A percentile compares a stretch with the other conserved stretches of the same genome.
Evolutionary conservation across 306 rosid genomes (phyloP).

Genomic region (Gynostemma pentaphyllum): DNA sequence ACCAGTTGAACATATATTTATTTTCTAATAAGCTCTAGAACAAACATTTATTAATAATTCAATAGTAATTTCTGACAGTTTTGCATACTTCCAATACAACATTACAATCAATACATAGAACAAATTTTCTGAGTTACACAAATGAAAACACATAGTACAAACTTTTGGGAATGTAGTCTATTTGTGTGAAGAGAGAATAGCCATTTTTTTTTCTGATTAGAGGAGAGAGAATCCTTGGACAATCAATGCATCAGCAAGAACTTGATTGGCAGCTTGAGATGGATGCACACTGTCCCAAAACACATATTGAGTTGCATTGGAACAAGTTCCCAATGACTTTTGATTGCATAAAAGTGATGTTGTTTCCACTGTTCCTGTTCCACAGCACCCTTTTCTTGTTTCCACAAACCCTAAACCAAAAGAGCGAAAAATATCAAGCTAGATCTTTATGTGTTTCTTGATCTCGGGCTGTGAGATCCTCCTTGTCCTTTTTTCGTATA

Average conservation of each 20-base stretch:
- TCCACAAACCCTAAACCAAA: slow-evolving; percentile 55
- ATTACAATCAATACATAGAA: neutral
- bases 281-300: slow-evolving; percentile 97
- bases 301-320: slow-evolving; percentile 81
- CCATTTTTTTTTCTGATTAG: slow-evolving; percentile 21
- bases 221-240: slow-evolving; percentile 58
- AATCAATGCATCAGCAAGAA: slow-evolving; percentile 74
- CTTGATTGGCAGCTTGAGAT: slow-evolving; percentile 72
- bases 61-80: neutral
- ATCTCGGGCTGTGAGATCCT: too few relatives aligned
- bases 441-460: too few relatives aligned
- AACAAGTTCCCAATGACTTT: slow-evolving; percentile 66
- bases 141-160: neutral
- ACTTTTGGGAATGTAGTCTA: neutral
- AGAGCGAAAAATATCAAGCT: neutral
- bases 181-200: neutral
- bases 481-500: too few relatives aligned
- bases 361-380: slow-evolving; percentile 70
- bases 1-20: too few relatives aligned
- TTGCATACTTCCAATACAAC: too few relatives aligned
- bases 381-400: slow-evolving; percentile 84
- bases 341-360: slow-evolving; percentile 69
- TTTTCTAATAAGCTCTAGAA: too few relatives aligned
- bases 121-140: neutral
- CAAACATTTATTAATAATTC: neutral